Base-by-base conservation (phyloP, 805 yeast genomes). In the Candida ficus region DNA sequence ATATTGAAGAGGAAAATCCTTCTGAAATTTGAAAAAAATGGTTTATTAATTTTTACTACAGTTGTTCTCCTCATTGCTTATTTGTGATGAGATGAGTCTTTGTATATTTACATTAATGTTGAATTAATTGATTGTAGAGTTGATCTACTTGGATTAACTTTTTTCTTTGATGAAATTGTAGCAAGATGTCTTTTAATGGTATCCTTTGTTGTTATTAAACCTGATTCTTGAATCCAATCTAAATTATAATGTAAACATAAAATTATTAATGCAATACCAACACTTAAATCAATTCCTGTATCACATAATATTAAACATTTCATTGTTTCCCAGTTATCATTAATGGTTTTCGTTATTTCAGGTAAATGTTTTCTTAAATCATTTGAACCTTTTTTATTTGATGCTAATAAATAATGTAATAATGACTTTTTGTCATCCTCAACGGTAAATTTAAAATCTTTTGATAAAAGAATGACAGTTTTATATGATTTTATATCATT, bases 91-190 rank as follows among this genome's bases (percentile, higher is more conserved):
- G n/a, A 26, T 13, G 12, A n/a, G 4, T 9, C n/a, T 9, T n/a
- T n/a, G 13, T 11, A 28, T 48, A 6, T 19, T 48, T 23, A 71
- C 78, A 82, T 73, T 23, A 82, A 48, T 44, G 47, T 75, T 2
- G 78, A 60, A 46, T 86, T 83, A 2, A 84, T 77, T 22, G 90
- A 73, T 49, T 82, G 89, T 30, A 86, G 63, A 0, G 95, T 83
- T 10, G 86, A 79, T 37, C 96, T 66, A 41, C 89, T 79, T 0
- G 95, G 95, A 44, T 86, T 83, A 5, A 75, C 75, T 30, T 70
- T 74, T n/a, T 73, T 56, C 7, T 63, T 57, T 3, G 69, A 61
- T 14, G 73, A 65, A 4, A 87, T 50, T 34, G 57, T 57, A 3
- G 78, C 72, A 23, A 87, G 60, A 40, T 83, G 80, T 42, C 69